Evolutionary conservation across 2,329 filamentous ascomycete species (phyloP).

Genomic region (Fusarium algeriense): DNA sequence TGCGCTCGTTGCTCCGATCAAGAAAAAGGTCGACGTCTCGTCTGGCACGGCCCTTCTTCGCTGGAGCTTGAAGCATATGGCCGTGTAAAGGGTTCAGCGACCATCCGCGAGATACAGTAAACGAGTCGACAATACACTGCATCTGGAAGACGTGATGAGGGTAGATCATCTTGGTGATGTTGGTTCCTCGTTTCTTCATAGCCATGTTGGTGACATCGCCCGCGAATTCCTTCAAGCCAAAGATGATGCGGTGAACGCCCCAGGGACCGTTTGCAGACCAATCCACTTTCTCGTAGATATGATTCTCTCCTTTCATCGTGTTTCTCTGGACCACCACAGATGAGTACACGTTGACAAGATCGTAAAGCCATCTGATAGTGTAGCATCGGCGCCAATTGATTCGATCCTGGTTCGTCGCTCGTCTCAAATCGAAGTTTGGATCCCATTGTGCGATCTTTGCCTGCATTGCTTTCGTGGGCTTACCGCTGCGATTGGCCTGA

Average conservation of each 20-base stretch:
- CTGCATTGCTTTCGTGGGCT: conserved; percentile 60
- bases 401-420: conserved; percentile 54
- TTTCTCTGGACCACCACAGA: not conserved
- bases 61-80: conserved; percentile 53
- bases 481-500: conserved; percentile 58
- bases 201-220: conserved; percentile 58
- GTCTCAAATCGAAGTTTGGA: conserved; percentile 54
- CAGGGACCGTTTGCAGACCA: not conserved
- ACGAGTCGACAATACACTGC: conserved; percentile 63
- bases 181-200: conserved; percentile 57
- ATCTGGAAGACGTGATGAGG: conserved; percentile 64
- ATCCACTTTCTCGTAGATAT: not conserved
- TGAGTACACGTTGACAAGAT: conserved; percentile 62
- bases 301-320: not conserved
- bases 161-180: conserved; percentile 56
- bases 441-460: conserved; percentile 56
- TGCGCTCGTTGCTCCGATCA: conserved; percentile 50
- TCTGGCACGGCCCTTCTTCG: conserved; percentile 52
- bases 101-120: conserved; percentile 61
- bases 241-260: conserved; percentile 51
- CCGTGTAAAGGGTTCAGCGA: conserved; percentile 48
- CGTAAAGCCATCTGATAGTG: conserved; percentile 65
- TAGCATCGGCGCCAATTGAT: conserved; percentile 61
- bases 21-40: conserved; percentile 60
- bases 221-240: conserved; percentile 61